Evolutionary conservation across 495 filamentous ascomycete genomes (phyloP).

Genomic region (Penicillium herquei): DNA sequence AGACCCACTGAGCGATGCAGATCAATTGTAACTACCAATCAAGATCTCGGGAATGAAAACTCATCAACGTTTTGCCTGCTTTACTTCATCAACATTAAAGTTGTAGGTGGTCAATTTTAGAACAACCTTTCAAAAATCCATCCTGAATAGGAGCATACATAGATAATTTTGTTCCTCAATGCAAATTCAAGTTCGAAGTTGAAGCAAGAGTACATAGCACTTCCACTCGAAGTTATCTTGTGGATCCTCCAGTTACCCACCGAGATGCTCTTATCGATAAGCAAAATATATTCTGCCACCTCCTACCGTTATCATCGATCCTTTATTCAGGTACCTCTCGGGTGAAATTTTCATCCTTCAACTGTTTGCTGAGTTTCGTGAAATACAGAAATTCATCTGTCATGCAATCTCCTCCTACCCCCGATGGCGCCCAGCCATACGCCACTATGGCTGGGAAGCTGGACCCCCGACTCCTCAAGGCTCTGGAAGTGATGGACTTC

Average conservation of each 20-base stretch:
- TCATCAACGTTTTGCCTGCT: no score
- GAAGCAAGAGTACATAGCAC: no score
- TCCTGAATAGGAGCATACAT: no score
- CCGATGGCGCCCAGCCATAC: slow-evolving; percentile 38
- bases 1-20: no score
- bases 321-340: slow-evolving; percentile 1
- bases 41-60: no score
- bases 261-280: slow-evolving; percentile 3
- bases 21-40: no score
- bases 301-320: slow-evolving; percentile 5
- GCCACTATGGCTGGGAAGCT: slow-evolving; percentile 46
- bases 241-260: neutral
- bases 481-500: slow-evolving; percentile 44
- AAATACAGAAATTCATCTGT: neutral
- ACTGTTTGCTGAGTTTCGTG: neutral
- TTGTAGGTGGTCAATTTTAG: no score
- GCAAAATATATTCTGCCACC: slow-evolving; percentile 8
- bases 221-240: no score
- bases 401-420: slow-evolving; percentile 2
- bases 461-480: slow-evolving; percentile 45
- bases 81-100: no score
- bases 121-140: no score
- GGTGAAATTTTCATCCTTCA: slow-evolving; percentile 8
- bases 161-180: no score
- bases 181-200: no score